Evolutionary conservation across 2,329 filamentous ascomycete species (phyloP), one percentile per base, ranked within the genome.

Genomic region (Alternaria sp.): DNA sequence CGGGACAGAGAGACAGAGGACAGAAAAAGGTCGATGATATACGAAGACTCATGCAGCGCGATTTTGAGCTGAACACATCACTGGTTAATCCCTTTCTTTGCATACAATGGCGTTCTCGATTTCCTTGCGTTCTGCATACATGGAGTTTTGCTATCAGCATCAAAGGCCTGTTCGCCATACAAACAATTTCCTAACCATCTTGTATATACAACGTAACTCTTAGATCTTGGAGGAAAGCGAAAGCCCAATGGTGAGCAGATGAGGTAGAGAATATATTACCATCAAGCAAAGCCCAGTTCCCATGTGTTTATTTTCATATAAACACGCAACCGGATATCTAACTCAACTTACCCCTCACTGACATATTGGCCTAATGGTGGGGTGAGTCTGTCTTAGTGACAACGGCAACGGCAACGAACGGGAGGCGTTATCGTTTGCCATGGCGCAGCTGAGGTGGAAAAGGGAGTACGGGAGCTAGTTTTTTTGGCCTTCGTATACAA

Each of bases 41-140:
- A 58, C 56, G 56, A 58, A 58, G 50, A 50, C 48, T 50, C 51
- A 58, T 51, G 56, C 50, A 58, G 56, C 56, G 56, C 50, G 41
- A 58, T 16, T 53, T 45, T 36, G 30, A 52, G 55, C 55, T 52
- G 34, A 51, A 53, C 48, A 49, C 38, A 57, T 53, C 41, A 57
- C 44, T 25, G 38, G 18, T 40, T 40, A 48, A 32, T 50, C 22
- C 14, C 14, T 22, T 25, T 50, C 22, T 18, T 27, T 14, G 30
- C 51, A 44, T 32, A 34, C 20, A 45, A 22, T 16, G 51, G 38
- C 40, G 30, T 44, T 18, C 10, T 50, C 32, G 32, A 50, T 50
- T 27, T 36, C 32, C 9, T 50, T 50, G 46, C 46, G 46, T 50
- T 12, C 22, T 38, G 20, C 46, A 50, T 38, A 36, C 46, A 38